These are phyloP conservation scores for Senna tora DNA, from an alignment of 306 rosid species.

Conservation along the genomic window DNA sequence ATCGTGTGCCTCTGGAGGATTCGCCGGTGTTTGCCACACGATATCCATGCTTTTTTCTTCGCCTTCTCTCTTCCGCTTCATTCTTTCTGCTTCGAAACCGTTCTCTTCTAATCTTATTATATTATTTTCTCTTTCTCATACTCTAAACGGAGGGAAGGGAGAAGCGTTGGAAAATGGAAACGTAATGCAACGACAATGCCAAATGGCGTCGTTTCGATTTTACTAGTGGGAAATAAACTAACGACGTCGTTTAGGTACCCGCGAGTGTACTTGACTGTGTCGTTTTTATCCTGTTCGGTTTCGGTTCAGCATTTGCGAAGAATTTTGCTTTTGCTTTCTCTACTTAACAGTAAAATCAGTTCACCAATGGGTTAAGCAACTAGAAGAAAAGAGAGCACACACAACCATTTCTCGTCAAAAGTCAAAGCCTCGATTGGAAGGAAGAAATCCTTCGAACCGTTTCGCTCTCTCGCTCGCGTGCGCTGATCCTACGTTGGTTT, in stretches of 20 bases:
- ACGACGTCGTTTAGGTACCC: constrained; percentile 6
- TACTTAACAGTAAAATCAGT: constrained; percentile 6
- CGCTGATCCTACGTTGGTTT: not conserved
- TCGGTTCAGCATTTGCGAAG: not conserved
- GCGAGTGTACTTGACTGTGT: not conserved
- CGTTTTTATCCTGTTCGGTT: constrained; percentile 18
- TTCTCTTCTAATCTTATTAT: not conserved
- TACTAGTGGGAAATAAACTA: not conserved
- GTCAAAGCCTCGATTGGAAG: constrained; percentile 35
- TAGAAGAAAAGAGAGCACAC: constrained; percentile 6
- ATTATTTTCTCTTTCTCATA: not conserved
- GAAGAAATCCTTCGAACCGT: not conserved
- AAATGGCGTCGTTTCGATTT: constrained; percentile 14
- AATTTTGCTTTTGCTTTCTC: not conserved
- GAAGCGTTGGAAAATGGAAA: constrained; percentile 6
- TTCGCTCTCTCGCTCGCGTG: too few species aligned
- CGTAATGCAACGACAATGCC: constrained; percentile 33
- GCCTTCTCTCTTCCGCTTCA: constrained; percentile 47
- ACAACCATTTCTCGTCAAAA: constrained; percentile 31
- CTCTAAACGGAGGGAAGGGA: not conserved
- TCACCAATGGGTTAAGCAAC: constrained; percentile 33
- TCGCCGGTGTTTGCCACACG: constrained; percentile 90
- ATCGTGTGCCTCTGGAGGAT: constrained; percentile 68
- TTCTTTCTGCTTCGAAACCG: constrained; percentile 32
- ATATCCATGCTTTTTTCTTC: constrained; percentile 67